Percentiles rank a stretch among this genome's conserved stretches.
phyloP scores from a whole-genome alignment of 305 asterid species.

The Fraxinus dipetala region DNA sequence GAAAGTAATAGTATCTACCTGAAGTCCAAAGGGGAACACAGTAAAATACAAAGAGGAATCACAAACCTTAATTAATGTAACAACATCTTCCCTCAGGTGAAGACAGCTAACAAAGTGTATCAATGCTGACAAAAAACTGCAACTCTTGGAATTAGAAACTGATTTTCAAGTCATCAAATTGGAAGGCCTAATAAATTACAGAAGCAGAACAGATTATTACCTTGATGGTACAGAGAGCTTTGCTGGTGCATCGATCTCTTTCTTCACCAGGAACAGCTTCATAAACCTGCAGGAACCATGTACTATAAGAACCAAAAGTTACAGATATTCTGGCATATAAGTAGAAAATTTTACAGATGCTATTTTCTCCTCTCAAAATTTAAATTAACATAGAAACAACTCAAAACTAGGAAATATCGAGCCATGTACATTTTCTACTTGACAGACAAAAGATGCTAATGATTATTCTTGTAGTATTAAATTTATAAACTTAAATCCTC shows the following conservation, averaged over 20 bases:
- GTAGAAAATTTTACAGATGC: slow-evolving; percentile 17
- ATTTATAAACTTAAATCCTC: slow-evolving; percentile 1
- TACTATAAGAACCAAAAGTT: slow-evolving; percentile 25
- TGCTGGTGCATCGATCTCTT: slow-evolving; percentile 29
- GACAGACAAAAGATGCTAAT: background rate
- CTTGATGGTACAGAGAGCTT: slow-evolving; percentile 35
- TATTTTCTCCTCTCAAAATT: slow-evolving; percentile 1
- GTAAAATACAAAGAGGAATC: slow-evolving; percentile 16
- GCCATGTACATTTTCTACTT: background rate
- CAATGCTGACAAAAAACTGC: slow-evolving; percentile 57
- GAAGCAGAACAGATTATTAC: slow-evolving; percentile 29
- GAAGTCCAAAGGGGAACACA: background rate
- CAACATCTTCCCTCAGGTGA: slow-evolving; percentile 47
- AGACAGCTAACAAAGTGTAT: slow-evolving; percentile 48
- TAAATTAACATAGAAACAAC: background rate
- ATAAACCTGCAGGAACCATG: slow-evolving; percentile 42
- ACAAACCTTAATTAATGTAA: slow-evolving; percentile 52
- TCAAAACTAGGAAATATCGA: background rate
- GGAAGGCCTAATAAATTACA: slow-evolving; percentile 11
- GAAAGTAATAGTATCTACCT: background rate
- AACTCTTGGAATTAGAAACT: slow-evolving; percentile 23
- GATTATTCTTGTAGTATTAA: background rate
- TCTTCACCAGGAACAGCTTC: slow-evolving; percentile 44
- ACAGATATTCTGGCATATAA: background rate
- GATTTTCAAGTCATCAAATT: background rate